These are phyloP conservation scores for Salmacisia buchloeana DNA, from an alignment of 1,284 basidiomycete genomes.

Conservation along the genomic window DNA sequence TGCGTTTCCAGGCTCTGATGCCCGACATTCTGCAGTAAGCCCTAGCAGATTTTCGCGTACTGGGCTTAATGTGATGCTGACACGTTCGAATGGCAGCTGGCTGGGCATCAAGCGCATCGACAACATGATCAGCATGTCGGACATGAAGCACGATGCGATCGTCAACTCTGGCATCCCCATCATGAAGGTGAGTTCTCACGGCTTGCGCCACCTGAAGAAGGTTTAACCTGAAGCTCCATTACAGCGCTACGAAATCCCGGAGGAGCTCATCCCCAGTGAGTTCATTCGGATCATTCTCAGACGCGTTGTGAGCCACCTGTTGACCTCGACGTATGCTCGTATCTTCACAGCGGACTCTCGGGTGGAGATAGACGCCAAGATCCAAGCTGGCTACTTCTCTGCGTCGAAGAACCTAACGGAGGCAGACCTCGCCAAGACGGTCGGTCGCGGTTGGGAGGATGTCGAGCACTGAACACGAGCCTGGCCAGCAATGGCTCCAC, in stretches of 20 bases:
- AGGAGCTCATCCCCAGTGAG: slow-evolving; percentile 29
- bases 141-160: slow-evolving; percentile 85
- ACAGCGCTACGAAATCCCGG: slow-evolving; percentile 42
- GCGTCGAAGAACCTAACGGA: slow-evolving; percentile 27
- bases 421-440: slow-evolving; percentile 53
- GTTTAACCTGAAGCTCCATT: neutral
- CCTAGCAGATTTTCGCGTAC: neutral
- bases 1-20: slow-evolving; percentile 65
- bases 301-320: neutral
- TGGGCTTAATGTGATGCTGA: neutral
- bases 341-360: slow-evolving; percentile 3
- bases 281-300: neutral
- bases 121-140: slow-evolving; percentile 86
- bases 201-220: slow-evolving; percentile 57
- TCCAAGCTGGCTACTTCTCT: slow-evolving; percentile 52
- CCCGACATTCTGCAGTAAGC: slow-evolving; percentile 86
- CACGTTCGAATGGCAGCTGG: slow-evolving; percentile 54
- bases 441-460: slow-evolving; percentile 76
- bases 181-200: slow-evolving; percentile 67
- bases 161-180: slow-evolving; percentile 79
- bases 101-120: slow-evolving; percentile 58
- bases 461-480: slow-evolving; percentile 25
- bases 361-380: slow-evolving; percentile 53
- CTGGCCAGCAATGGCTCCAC: neutral
- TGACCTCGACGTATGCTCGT: neutral